These are phyloP conservation scores for Diaporthe ilicicola DNA, from an alignment of 2,329 filamentous ascomycete species.

Conservation along the genomic window DNA sequence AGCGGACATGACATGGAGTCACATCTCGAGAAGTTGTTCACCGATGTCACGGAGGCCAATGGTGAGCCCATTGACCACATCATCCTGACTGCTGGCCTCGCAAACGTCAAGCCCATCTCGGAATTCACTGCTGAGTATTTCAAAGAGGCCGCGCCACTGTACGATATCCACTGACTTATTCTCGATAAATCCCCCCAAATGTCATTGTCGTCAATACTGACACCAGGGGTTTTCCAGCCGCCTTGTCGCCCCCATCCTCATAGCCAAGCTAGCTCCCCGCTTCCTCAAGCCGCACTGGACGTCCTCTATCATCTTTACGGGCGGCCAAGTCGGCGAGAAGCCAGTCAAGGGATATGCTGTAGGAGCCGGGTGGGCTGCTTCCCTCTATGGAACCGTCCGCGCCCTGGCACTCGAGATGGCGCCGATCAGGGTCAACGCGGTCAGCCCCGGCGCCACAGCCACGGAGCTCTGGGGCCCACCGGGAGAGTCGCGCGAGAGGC, in stretches of 20 bases:
- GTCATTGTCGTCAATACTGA: neutral
- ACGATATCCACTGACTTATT: neutral
- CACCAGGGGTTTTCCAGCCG: conserved; percentile 37
- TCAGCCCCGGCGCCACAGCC: conserved; percentile 55
- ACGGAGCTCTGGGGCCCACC: conserved; percentile 47
- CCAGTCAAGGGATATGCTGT: conserved; percentile 47
- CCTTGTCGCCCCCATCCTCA: conserved; percentile 56
- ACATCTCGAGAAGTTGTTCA: conserved; percentile 53
- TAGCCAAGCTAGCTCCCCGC: conserved; percentile 52
- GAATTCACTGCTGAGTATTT: conserved; percentile 49
- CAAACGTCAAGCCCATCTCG: conserved; percentile 46
- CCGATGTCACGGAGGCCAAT: conserved; percentile 37
- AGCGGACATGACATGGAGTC: conserved; percentile 51
- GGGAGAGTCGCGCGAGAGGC: conserved; percentile 30
- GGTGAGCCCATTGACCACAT: conserved; percentile 55
- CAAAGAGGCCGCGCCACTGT: conserved; percentile 51
- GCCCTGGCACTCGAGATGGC: conserved; percentile 60
- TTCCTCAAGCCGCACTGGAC: conserved; percentile 49
- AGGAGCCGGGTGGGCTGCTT: conserved; percentile 54
- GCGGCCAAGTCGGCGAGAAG: conserved; percentile 53
- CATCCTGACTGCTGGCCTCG: conserved; percentile 59
- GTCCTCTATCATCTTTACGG: conserved; percentile 58
- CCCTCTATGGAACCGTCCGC: conserved; percentile 54
- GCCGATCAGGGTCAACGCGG: conserved; percentile 60
- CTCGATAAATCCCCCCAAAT: neutral